phyloP scores from a whole-genome alignment of 2,329 filamentous ascomycete genomes.

The Aspergillus amoenus region DNA sequence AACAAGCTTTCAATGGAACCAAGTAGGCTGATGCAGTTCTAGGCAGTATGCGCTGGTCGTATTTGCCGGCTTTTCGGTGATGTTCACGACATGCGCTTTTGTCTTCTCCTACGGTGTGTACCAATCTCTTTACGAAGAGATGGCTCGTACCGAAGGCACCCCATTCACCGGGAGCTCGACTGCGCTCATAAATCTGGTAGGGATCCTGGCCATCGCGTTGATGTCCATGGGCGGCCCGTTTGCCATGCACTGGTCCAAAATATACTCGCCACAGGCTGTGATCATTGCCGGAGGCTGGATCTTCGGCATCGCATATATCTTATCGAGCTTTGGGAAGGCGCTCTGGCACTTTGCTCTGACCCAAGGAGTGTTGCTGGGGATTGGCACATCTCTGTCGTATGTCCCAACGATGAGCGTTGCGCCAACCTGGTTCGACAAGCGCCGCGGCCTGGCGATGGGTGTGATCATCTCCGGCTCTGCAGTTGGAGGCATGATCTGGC shows the following conservation, averaged over 20 bases:
- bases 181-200: constrained; percentile 41
- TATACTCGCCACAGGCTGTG: constrained; percentile 33
- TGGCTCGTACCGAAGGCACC: constrained; percentile 24
- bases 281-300: constrained; percentile 35
- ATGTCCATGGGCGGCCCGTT: constrained; percentile 41
- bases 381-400: constrained; percentile 41
- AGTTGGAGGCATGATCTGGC: constrained; percentile 41
- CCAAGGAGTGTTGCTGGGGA: constrained; percentile 40
- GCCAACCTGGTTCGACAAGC: constrained; percentile 40
- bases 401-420: constrained; percentile 40
- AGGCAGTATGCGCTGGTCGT: constrained; percentile 19
- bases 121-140: constrained; percentile 41
- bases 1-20: background rate
- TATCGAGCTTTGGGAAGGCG: constrained; percentile 34
- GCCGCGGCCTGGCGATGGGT: constrained; percentile 41
- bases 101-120: constrained; percentile 45
- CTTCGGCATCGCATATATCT: constrained; percentile 34
- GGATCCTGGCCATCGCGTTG: constrained; percentile 36
- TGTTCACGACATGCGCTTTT: constrained; percentile 39
- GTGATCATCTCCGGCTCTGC: constrained; percentile 41
- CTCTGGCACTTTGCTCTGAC: constrained; percentile 37
- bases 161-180: constrained; percentile 38
- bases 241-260: constrained; percentile 36
- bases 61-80: constrained; percentile 28
- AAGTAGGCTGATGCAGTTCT: background rate